Conservation (phyloP, 179 eudicot genomes). For the Corrigiola litoralis region DNA sequence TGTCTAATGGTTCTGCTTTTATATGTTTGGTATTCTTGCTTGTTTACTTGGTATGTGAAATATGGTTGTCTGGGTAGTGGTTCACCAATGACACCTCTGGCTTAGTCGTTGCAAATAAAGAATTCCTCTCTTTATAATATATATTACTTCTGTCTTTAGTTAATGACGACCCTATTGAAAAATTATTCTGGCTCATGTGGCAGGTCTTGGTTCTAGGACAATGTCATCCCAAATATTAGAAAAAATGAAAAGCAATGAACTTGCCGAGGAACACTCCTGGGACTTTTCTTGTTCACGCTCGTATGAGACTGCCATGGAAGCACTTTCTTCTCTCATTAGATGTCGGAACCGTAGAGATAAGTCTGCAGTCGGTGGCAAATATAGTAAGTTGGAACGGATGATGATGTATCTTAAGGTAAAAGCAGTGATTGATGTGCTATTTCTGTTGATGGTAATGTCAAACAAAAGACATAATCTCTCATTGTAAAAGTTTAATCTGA, state of each 20-base stretch:
- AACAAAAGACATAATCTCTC: background rate
- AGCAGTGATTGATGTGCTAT: background rate
- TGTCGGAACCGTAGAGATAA: constrained; percentile 53
- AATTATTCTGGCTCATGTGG: constrained; percentile 19
- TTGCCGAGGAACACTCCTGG: constrained; percentile 22
- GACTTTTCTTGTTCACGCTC: constrained; percentile 36
- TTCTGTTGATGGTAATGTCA: background rate
- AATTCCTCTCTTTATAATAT: no score
- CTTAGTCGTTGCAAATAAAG: no score
- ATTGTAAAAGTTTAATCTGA: no score
- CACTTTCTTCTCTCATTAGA: constrained; percentile 76
- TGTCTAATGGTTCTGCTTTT: background rate
- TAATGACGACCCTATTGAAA: constrained; percentile 2
- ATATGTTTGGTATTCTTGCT: background rate
- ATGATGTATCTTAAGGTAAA: constrained; percentile 52
- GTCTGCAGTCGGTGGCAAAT: constrained; percentile 31
- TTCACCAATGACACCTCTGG: background rate
- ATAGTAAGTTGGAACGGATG: constrained; percentile 67
- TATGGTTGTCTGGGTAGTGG: no score
- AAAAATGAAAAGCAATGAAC: constrained; percentile 25
- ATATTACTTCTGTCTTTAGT: background rate
- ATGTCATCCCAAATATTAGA: constrained; percentile 36
- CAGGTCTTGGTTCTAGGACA: constrained; percentile 41
- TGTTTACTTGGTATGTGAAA: background rate
- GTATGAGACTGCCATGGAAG: constrained; percentile 74